phyloP scores from a whole-genome alignment of 305 asterid species.

The Fraxinus dipetala region DNA sequence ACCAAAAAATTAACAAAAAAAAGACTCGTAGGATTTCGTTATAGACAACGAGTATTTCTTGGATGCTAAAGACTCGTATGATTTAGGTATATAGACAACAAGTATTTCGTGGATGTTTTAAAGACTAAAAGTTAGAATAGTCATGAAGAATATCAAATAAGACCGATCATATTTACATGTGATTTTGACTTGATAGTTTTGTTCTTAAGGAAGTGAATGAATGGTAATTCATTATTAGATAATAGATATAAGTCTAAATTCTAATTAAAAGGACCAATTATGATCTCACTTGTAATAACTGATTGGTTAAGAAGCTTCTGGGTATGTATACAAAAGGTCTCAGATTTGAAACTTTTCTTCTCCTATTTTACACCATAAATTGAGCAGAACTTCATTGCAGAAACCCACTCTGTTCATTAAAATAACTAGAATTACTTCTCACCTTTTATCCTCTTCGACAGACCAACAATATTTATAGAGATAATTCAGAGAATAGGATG shows the following conservation, averaged over 20 bases:
- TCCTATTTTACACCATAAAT: neutral
- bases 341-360: neutral
- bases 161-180: neutral
- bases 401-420: neutral
- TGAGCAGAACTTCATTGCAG: neutral
- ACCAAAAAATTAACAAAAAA: no score
- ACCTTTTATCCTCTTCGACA: conserved; percentile 20
- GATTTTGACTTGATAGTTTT: neutral
- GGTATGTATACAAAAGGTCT: neutral
- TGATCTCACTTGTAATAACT: neutral
- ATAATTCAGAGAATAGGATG: conserved; percentile 92
- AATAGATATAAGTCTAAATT: no score
- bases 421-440: neutral
- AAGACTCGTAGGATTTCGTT: neutral
- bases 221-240: neutral
- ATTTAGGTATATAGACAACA: no score
- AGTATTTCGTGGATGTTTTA: no score
- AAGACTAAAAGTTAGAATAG: neutral
- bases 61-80: neutral
- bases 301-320: neutral
- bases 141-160: neutral
- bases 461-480: conserved; percentile 92
- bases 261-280: neutral
- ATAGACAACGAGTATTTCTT: neutral
- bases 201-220: neutral